These are phyloP conservation scores for Pestalotiopsis sp. DNA, from an alignment of 2,329 filamentous ascomycete species.

Conservation along the genomic window DNA sequence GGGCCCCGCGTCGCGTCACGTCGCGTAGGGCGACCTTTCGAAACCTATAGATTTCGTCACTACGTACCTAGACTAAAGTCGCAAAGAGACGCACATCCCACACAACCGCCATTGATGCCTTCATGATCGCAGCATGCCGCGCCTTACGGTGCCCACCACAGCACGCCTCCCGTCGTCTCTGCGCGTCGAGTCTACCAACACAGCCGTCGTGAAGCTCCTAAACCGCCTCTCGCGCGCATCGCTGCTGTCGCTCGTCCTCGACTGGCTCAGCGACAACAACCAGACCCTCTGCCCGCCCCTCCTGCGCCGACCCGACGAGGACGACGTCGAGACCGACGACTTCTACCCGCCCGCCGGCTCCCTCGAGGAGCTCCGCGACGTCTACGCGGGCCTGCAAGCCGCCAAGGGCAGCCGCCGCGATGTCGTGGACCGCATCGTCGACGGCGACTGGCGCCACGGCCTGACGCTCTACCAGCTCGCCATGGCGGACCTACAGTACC, in stretches of 20 bases:
- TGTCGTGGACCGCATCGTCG: constrained; percentile 63
- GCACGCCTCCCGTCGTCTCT: constrained; percentile 72
- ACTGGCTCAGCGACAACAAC: constrained; percentile 76
- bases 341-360: constrained; percentile 70
- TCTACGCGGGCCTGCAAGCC: constrained; percentile 63
- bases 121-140: constrained; percentile 43
- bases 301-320: constrained; percentile 47
- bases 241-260: constrained; percentile 70
- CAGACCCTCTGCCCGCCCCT: constrained; percentile 62
- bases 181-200: constrained; percentile 67
- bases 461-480: constrained; percentile 68
- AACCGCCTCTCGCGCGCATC: constrained; percentile 71
- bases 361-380: constrained; percentile 65
- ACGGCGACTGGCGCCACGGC: constrained; percentile 71
- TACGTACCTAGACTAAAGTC: not conserved
- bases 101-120: not conserved
- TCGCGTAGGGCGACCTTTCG: not conserved
- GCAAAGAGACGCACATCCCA: not conserved
- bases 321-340: constrained; percentile 63
- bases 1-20: not conserved
- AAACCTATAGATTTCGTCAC: not conserved
- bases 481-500: constrained; percentile 68
- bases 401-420: constrained; percentile 65
- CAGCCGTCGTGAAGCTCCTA: constrained; percentile 67
- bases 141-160: constrained; percentile 69